Percentiles rank a stretch among this genome's conserved stretches.
Evolutionary conservation across 78 protist species (phyloP).

Genomic region (Isochrysis galbana): DNA sequence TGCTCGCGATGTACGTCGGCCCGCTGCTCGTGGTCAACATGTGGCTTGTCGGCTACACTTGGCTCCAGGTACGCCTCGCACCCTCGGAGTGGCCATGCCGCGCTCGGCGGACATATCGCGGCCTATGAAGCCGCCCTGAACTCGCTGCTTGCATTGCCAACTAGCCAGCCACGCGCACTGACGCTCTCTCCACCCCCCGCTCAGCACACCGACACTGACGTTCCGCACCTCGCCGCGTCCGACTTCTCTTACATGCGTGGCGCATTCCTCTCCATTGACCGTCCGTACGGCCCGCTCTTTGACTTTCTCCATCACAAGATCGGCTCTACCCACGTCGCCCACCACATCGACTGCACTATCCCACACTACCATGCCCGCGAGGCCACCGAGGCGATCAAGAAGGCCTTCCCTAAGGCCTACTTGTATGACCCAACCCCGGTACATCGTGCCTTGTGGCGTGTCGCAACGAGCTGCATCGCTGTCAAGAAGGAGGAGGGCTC

Average conservation of each 20-base stretch:
- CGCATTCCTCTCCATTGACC: constrained; percentile 73
- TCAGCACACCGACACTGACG: constrained; percentile 76
- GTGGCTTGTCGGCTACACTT: constrained; percentile 83
- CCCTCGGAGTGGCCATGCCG: background rate
- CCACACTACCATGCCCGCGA: constrained; percentile 80
- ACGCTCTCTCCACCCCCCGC: too few relatives aligned
- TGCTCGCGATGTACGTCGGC: background rate
- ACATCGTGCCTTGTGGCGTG: background rate
- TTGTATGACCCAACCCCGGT: background rate
- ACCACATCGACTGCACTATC: constrained; percentile 76
- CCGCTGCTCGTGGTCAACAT: constrained; percentile 47
- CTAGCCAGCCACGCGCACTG: too few relatives aligned
- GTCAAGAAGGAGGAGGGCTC: background rate
- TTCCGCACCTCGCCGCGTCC: constrained; percentile 73
- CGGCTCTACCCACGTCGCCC: constrained; percentile 80
- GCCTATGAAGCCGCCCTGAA: background rate
- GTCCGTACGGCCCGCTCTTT: constrained; percentile 43
- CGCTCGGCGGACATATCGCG: background rate
- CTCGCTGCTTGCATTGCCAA: too few relatives aligned
- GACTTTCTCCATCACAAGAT: constrained; percentile 75
- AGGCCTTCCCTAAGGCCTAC: constrained; percentile 53
- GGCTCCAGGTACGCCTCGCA: too few relatives aligned
- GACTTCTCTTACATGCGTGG: constrained; percentile 75
- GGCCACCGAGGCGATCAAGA: constrained; percentile 65
- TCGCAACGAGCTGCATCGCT: background rate